Conservation (phyloP, 176 grass and related monocot species). For the Poa pratensis region DNA sequence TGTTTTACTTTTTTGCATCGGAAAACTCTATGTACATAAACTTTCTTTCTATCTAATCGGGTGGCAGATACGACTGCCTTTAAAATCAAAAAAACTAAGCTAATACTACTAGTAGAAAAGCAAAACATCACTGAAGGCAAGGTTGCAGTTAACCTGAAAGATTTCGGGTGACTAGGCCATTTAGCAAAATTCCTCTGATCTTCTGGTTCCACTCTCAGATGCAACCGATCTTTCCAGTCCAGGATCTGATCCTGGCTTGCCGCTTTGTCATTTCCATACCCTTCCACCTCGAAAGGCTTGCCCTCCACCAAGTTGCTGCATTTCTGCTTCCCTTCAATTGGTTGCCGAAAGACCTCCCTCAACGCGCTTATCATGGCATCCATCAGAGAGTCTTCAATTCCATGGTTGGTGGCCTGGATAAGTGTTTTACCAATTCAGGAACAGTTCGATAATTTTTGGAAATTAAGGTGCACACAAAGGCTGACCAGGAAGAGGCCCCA, state of each 20-base stretch:
- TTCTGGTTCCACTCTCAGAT: constrained; percentile 2
- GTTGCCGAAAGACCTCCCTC: neutral
- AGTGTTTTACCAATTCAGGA: neutral
- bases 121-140: neutral
- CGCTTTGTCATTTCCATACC: neutral
- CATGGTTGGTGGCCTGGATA: neutral
- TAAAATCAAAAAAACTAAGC: neutral
- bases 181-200: neutral
- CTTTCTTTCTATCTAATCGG: too few relatives aligned
- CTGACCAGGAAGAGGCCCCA: constrained; percentile 62
- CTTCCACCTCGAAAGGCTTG: neutral
- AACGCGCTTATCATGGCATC: neutral
- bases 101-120: neutral
- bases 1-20: too few relatives aligned
- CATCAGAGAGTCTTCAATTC: neutral
- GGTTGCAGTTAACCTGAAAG: constrained; percentile 6
- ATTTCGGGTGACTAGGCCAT: neutral
- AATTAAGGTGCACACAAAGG: neutral
- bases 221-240: neutral
- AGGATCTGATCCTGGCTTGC: neutral
- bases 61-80: too few relatives aligned
- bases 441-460: neutral
- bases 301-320: constrained; percentile 1
- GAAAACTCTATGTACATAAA: too few relatives aligned
- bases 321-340: neutral